phyloP scores from a whole-genome alignment of 768 basidiomycete species.

The Amanita muscaria region DNA sequence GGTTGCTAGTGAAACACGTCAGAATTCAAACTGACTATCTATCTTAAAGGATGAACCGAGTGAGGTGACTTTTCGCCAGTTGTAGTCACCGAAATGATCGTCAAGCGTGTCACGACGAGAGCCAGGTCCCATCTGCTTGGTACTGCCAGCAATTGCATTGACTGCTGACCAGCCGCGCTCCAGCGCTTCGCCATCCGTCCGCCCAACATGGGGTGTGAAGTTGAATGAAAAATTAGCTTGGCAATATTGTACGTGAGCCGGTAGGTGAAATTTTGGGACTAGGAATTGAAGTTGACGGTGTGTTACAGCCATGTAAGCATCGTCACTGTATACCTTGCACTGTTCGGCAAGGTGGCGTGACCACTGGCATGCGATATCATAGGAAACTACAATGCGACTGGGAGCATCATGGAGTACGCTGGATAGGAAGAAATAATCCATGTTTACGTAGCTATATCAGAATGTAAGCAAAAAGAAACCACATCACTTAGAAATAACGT shows the following conservation, averaged over 20 bases:
- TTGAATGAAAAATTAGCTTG: constrained; percentile 9
- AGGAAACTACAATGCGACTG: constrained; percentile 11
- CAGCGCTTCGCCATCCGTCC: background rate
- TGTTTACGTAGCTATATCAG: background rate
- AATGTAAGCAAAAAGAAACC: background rate
- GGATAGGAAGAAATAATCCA: background rate
- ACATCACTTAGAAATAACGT: background rate
- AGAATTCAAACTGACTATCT: no score
- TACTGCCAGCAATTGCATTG: background rate
- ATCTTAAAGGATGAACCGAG: background rate
- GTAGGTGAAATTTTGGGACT: constrained; percentile 26
- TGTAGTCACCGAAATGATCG: background rate
- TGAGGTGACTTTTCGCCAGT: no score
- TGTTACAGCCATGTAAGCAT: background rate
- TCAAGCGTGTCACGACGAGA: background rate
- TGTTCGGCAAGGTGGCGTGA: constrained; percentile 2
- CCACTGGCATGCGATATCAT: constrained; percentile 18
- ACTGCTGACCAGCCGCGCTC: background rate
- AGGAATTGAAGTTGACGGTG: background rate
- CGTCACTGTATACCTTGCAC: background rate
- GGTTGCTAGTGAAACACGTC: no score
- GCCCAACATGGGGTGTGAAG: background rate
- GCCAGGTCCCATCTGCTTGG: background rate
- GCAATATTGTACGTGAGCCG: constrained; percentile 18
- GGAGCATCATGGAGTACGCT: background rate